A percentile compares a stretch with the other conserved stretches of the same genome.
phyloP scores from a whole-genome alignment of 2,329 filamentous ascomycete genomes.

The Cladosporium phlei region DNA sequence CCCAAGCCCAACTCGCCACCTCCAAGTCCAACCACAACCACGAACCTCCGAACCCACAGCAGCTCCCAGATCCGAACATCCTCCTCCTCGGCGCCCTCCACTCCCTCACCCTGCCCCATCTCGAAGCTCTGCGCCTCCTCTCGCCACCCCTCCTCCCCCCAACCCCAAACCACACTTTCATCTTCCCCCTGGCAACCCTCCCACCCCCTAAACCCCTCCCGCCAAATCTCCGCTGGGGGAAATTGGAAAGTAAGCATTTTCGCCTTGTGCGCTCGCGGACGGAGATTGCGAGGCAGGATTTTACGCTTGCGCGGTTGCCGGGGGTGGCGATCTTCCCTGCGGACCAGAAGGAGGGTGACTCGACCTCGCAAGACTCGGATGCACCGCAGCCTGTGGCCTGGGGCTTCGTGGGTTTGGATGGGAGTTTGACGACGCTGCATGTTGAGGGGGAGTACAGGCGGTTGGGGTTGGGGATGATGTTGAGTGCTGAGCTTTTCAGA shows the following conservation, averaged over 20 bases:
- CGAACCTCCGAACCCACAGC: not conserved
- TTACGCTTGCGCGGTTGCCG: constrained; percentile 38
- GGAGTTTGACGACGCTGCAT: constrained; percentile 57
- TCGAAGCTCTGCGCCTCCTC: constrained; percentile 23
- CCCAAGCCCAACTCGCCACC: constrained; percentile 1
- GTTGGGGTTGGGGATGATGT: constrained; percentile 57
- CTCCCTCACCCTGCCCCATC: constrained; percentile 19
- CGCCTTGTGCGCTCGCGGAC: constrained; percentile 52
- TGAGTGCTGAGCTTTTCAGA: constrained; percentile 55
- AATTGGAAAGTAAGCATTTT: constrained; percentile 50
- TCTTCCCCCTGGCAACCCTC: constrained; percentile 22
- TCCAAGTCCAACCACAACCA: constrained; percentile 6
- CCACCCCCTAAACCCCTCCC: constrained; percentile 31
- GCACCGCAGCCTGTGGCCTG: constrained; percentile 57
- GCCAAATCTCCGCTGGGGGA: constrained; percentile 53
- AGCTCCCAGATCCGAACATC: constrained; percentile 20
- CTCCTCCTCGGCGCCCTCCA: constrained; percentile 32
- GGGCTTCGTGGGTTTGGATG: constrained; percentile 60
- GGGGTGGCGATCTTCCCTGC: constrained; percentile 34
- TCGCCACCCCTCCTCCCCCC: constrained; percentile 10
- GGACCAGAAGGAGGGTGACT: constrained; percentile 38
- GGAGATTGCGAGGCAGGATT: constrained; percentile 47
- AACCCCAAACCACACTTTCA: constrained; percentile 24
- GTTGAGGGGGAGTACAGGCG: constrained; percentile 58
- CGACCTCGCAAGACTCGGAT: too few species aligned